Base-by-base conservation (phyloP, 352 stramenopile species). In the Phytophthora idaei region DNA sequence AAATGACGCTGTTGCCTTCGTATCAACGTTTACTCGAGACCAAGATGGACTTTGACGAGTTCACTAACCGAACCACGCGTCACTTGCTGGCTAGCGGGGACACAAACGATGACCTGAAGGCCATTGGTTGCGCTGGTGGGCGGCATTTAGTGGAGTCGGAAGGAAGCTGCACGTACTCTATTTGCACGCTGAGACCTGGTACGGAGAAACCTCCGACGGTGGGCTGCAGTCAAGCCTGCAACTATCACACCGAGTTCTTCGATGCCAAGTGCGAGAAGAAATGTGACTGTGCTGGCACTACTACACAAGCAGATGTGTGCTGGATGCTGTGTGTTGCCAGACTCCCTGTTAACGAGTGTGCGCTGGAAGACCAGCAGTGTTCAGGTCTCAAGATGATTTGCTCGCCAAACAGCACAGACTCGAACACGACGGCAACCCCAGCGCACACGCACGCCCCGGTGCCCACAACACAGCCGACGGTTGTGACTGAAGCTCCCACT, bases 311-410 rank as follows among this genome's bases (percentile, higher is more conserved):
- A 2, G 77, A 78, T 6, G n/a, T 78, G 5, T 90, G 79, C 67
- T 89, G 81, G 81, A 89, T 89, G 79, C 58, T 85, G 10, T 90
- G 81, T 44, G 73, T 81, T 5, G 57, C 56, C 51, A 59, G 49
- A 15, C 54, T 80, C 1, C 54, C 54, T 4, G 56, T 62, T 45
- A 49, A 37, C 14, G 50, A 71, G 41, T 86, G 80, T 57, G 29
- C 71, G 1, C 28, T 77, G 42, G 59, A 73, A 67, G 51, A 74
- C 17, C 78, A 82, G 46, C 62, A 59, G 29, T 86, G 78, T 37
- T 76, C 58, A 15, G 70, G 69, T 15, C 64, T 78, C 29, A 68
- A 65, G 36, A 68, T 85, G 48, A 56, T 72, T 14, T 85, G 76
- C 46, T 54, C 32, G 2, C 37, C 53, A 5, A 69, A 69, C 60